These are phyloP conservation scores for Zarea fungicola DNA, from an alignment of 2,329 filamentous ascomycete genomes.

Conservation along the genomic window DNA sequence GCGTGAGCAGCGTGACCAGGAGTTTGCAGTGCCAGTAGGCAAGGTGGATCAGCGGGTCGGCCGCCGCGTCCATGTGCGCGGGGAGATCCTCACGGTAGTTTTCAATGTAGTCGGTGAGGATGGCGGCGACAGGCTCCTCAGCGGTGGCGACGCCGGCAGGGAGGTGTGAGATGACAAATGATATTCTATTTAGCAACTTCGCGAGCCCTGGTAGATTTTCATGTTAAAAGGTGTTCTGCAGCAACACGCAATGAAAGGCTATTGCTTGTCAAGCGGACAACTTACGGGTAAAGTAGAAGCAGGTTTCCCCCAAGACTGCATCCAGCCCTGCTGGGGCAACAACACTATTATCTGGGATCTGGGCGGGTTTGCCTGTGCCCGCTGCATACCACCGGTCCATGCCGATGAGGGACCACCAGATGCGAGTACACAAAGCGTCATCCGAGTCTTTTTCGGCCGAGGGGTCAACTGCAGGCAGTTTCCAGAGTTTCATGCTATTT, in stretches of 20 bases:
- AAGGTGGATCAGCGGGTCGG: slow-evolving; percentile 55
- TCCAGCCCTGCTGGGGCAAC: slow-evolving; percentile 56
- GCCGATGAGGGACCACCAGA: slow-evolving; percentile 68
- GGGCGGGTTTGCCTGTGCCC: slow-evolving; percentile 56
- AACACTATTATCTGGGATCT: slow-evolving; percentile 58
- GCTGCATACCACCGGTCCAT: slow-evolving; percentile 70
- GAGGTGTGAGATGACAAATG: slow-evolving; percentile 32
- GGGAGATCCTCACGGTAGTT: slow-evolving; percentile 62
- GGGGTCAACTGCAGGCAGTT: slow-evolving; percentile 35
- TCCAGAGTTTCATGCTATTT: slow-evolving; percentile 57
- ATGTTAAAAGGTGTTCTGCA: not conserved
- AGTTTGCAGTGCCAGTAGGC: slow-evolving; percentile 67
- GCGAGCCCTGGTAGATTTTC: slow-evolving; percentile 43
- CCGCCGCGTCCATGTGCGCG: slow-evolving; percentile 44
- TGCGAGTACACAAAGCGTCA: slow-evolving; percentile 55
- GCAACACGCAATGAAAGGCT: too few species aligned
- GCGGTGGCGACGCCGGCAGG: slow-evolving; percentile 30
- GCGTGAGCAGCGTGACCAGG: slow-evolving; percentile 55
- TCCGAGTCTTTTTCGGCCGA: slow-evolving; percentile 54
- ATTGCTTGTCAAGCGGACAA: too few species aligned
- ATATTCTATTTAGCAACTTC: slow-evolving; percentile 44
- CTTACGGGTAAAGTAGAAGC: slow-evolving; percentile 62
- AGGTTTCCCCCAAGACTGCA: slow-evolving; percentile 54
- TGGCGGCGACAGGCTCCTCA: slow-evolving; percentile 28
- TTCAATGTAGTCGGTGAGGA: slow-evolving; percentile 42